Evolutionary conservation across 1,284 basidiomycete species (phyloP), one percentile per base, ranked within the genome.

Genomic region (Apiotrichum laibachii): DNA sequence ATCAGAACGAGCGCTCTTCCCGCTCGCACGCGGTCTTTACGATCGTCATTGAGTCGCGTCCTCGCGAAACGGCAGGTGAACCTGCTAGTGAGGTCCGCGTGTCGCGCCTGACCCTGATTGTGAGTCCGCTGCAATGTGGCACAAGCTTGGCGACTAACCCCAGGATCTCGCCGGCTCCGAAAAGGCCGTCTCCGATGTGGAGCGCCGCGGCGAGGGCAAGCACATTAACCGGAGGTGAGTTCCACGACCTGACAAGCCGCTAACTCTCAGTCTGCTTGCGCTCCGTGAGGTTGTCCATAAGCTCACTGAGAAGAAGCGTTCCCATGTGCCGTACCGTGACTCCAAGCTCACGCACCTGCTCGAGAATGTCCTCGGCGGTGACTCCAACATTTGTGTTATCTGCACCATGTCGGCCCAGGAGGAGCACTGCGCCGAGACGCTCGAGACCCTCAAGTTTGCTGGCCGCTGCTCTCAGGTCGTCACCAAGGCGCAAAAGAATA

Each of bases 401-500:
- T 84, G 83, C 69, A 84, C 83, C 0, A 63, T 77, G 66, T 77
- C 76, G 0, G 72, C 68, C 3, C 80, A 82, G 49, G 70, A 75
- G 26, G 75, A 78, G 34, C 82, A 83, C 59, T 80, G 79, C n/a
- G 68, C 77, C 16, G 83, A 84, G 65, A 82, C 81, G 7, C 72
- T 84, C 13, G 80, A 80, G 19, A 84, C 83, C 9, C 71, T 85
- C 51, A 83, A 83, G 63, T 85, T 85, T 61, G 83, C 83, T 16
- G 79, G 79, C 9, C 67, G 82, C 19, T 83, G 82, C 60, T 82
- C 82, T 53, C 78, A 82, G 67, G 82, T 85, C 48, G 79, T 82
- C 48, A 84, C 83, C 3, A 80, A 81, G 55, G 83, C 83, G 7
- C 79, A 81, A 68, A 73, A 81, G 62, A 82, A 83, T 19, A 75